A percentile compares a stretch with the other conserved stretches of the same genome.
Conservation (phyloP, 1,284 basidiomycete genomes). For the Phaffia rhodozyma region DNA sequence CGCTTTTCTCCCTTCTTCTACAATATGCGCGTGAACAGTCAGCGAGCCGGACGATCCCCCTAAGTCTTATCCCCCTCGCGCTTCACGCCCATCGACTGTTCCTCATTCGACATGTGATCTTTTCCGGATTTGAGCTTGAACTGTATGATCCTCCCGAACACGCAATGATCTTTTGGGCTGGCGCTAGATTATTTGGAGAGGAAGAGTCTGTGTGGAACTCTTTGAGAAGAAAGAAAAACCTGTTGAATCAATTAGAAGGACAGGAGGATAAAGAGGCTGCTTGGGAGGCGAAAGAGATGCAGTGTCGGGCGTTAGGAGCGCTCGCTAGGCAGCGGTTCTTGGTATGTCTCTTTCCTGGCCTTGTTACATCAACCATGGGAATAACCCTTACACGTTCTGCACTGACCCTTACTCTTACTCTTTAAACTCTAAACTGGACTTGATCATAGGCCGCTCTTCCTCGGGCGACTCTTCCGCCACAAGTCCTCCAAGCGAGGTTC, state of each 20-base stretch:
- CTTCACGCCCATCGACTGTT: constrained; percentile 10
- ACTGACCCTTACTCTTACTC: not conserved
- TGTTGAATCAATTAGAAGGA: not conserved
- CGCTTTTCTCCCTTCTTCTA: not conserved
- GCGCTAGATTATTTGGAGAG: not conserved
- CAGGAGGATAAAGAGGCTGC: not conserved
- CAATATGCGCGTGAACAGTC: not conserved
- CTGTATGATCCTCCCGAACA: constrained; percentile 10
- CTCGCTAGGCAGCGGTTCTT: not conserved
- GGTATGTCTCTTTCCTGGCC: not conserved
- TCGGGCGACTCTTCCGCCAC: not conserved
- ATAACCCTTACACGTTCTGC: not conserved
- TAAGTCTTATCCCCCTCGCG: constrained; percentile 9
- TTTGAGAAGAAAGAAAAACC: not conserved
- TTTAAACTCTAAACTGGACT: not conserved
- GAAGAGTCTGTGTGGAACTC: not conserved
- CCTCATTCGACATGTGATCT: constrained; percentile 7
- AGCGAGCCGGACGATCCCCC: not conserved
- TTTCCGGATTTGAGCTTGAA: constrained; percentile 13
- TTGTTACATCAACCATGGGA: too few species aligned
- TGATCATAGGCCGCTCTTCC: not conserved
- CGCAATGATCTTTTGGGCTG: constrained; percentile 7
- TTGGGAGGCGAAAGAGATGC: not conserved
- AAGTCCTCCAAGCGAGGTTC: not conserved
- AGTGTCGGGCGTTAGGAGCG: not conserved